Percentiles rank a stretch among this genome's conserved stretches.
Evolutionary conservation across 139 green algal genomes (phyloP).

Genomic region (Trebouxia sp.): DNA sequence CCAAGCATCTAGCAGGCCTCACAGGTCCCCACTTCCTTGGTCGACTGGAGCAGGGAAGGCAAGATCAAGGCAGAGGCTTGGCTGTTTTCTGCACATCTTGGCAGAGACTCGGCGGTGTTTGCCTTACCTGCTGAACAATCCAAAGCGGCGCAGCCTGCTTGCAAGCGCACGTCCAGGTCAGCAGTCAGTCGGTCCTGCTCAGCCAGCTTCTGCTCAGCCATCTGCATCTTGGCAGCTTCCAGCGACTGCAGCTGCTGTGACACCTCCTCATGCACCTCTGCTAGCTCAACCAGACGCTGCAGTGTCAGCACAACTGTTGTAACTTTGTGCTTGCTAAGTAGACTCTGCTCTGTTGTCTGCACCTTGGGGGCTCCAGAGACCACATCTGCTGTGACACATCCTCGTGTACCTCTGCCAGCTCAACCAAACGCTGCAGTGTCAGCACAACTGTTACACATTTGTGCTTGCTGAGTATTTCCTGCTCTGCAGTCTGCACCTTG

Average conservation of each 20-base stretch:
- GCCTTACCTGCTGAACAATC: neutral
- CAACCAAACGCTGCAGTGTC: conserved; percentile 19
- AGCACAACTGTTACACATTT: neutral
- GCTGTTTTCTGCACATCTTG: neutral
- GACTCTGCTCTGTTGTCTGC: conserved; percentile 19
- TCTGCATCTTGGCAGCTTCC: conserved; percentile 2
- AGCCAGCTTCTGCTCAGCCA: conserved; percentile 31
- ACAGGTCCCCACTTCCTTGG: neutral
- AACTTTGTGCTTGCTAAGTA: neutral
- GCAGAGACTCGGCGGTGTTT: neutral
- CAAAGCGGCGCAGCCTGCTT: neutral
- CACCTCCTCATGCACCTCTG: neutral
- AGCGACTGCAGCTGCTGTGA: neutral
- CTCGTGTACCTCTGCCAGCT: neutral
- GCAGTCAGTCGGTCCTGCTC: neutral
- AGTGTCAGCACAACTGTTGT: neutral
- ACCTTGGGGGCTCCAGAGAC: conserved; percentile 9
- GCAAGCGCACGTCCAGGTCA: conserved; percentile 10
- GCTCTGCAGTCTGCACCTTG: conserved; percentile 20
- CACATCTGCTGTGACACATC: neutral
- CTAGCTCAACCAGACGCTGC: conserved; percentile 19
- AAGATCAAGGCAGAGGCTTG: neutral
- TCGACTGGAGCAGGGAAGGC: neutral
- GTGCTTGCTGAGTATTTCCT: neutral
- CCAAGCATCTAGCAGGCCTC: neutral